Percentiles rank a stretch among this genome's conserved stretches.
phyloP scores from a whole-genome alignment of 2,329 filamentous ascomycete genomes.

The Ilyonectria sp. region DNA sequence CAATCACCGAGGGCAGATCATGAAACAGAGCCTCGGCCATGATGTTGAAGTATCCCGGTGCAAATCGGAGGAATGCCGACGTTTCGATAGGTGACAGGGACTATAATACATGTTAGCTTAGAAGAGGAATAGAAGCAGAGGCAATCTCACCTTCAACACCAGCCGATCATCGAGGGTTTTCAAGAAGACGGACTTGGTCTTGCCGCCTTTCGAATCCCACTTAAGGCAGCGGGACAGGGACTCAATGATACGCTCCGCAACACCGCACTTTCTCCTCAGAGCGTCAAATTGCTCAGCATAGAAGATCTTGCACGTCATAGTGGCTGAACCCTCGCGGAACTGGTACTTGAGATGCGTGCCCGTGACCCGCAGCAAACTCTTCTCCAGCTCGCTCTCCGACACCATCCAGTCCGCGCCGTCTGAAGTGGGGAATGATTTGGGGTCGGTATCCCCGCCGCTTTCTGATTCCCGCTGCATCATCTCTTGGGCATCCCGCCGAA shows the following conservation, averaged over 20 bases:
- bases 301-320: constrained; percentile 98
- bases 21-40: constrained; percentile 98
- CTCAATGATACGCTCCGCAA: constrained; percentile 94
- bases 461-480: constrained; percentile 57
- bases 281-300: constrained; percentile 99
- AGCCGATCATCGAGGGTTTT: constrained; percentile 97
- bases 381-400: constrained; percentile 84
- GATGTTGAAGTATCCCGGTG: constrained; percentile 96
- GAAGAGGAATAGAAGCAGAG: not conserved
- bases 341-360: constrained; percentile 97
- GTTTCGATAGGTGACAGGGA: constrained; percentile 93
- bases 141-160: constrained; percentile 77
- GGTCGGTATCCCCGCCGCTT: constrained; percentile 46
- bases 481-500: constrained; percentile 68
- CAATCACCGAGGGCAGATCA: constrained; percentile 94
- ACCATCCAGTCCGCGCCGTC: constrained; percentile 59
- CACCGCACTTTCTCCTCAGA: constrained; percentile 90
- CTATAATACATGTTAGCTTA: constrained; percentile 59
- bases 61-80: constrained; percentile 93
- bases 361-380: constrained; percentile 85
- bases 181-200: constrained; percentile 96
- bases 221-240: constrained; percentile 95
- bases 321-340: constrained; percentile 93
- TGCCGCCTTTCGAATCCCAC: constrained; percentile 98
- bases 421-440: constrained; percentile 50